Conservation (phyloP, 202 grass and related monocot species). For the Panicum hallii region DNA sequence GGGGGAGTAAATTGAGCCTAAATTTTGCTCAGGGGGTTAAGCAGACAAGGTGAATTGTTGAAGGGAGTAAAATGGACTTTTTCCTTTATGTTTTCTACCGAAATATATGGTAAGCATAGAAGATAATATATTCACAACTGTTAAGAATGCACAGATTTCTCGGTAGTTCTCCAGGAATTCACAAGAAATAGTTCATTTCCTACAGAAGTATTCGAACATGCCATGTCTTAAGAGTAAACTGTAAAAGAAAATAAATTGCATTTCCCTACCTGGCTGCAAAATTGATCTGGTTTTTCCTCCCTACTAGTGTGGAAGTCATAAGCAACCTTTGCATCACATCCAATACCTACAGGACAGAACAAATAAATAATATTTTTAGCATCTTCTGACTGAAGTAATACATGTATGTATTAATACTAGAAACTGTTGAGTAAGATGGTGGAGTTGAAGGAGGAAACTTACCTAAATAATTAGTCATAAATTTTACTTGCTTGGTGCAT, state of each 20-base stretch:
- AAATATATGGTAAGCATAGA: conserved; percentile 3
- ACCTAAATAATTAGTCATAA: conserved; percentile 98
- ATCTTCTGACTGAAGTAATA: conserved; percentile 21
- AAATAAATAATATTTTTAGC: conserved; percentile 27
- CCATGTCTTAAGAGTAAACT: not conserved
- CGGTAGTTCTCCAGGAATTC: conserved; percentile 6
- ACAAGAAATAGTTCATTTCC: conserved; percentile 30
- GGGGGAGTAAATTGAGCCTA: too few species aligned
- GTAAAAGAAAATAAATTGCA: not conserved
- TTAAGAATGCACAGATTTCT: conserved; percentile 14
- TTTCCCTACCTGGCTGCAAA: conserved; percentile 80
- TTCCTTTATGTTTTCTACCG: not conserved
- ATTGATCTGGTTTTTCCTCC: conserved; percentile 88
- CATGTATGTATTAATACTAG: not conserved
- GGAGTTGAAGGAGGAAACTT: conserved; percentile 20
- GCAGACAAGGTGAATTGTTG: too few species aligned
- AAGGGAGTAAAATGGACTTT: too few species aligned
- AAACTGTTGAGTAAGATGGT: conserved; percentile 29
- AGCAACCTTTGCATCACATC: conserved; percentile 97
- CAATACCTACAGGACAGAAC: conserved; percentile 65
- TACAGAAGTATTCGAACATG: conserved; percentile 4
- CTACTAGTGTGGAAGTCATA: conserved; percentile 88
- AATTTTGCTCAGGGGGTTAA: too few species aligned
- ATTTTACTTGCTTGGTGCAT: conserved; percentile 71
- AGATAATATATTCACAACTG: conserved; percentile 1